Base-by-base conservation (phyloP, 140 eudicot species). In the Erigeron philadelphicus region DNA sequence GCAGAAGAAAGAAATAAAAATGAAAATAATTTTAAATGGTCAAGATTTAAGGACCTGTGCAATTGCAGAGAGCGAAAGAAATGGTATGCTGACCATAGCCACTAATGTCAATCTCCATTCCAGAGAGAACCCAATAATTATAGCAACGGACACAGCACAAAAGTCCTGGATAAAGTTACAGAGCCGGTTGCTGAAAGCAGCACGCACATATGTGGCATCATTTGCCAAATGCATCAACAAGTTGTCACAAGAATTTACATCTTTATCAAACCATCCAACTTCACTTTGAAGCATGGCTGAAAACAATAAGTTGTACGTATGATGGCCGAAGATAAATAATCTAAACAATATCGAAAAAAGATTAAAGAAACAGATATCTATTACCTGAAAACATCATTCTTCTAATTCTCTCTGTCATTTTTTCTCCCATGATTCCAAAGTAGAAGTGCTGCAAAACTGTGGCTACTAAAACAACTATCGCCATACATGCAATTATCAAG, bases 191-290 rank as follows among this genome's bases (percentile, higher is more conserved):
- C 84, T 83, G 21, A 86, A 83, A 75, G 80, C 86, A 49, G 84
- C 83, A 41, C 88, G 78, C 48, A 75, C 81, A 47, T 83, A 81
- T 4, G 93, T 83, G 25, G 93, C 88, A 70, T 86, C 88, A 74
- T 81, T 73, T 13, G 84, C 84, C 81, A 83, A 76, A 8, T 59
- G 74, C 72, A 73, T 68, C 67, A 86, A 73, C 62, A 86, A 73
- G 15, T 25, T 79, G 35, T 78, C 84, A 4, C 78, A 80, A 45
- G 66, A 74, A 68, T 86, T 86, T 48, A 78, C 83, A 18, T 78
- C 82, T 56, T 86, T 72, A 68, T 86, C 88, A 78, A 86, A 83
- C 93, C 93, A 86, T 56, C 88, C 88, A 69, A 86, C 84, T 83
- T 86, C 93, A 66, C 78, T 83, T 71, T 79, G 64, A 8, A 86